These are phyloP conservation scores for Raphanus hybrid DNA, from an alignment of 441 rosid species.

Conservation along the genomic window DNA sequence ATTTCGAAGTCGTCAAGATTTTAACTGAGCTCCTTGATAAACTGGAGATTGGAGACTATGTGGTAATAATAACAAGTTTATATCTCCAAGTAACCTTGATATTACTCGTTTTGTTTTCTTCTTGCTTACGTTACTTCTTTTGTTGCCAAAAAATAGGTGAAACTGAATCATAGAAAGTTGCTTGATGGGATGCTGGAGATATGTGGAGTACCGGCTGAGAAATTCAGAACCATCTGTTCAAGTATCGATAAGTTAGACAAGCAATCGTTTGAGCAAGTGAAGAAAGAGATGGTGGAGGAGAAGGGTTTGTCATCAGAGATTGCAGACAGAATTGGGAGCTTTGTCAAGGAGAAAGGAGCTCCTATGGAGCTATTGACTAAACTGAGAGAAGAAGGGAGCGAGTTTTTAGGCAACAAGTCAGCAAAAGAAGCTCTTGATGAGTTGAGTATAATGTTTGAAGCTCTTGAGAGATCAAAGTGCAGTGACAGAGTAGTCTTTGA, in stretches of 20 bases:
- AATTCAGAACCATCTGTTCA: conserved; percentile 66
- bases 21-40: conserved; percentile 86
- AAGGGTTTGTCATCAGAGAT: conserved; percentile 73
- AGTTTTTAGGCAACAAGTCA: conserved; percentile 61
- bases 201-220: conserved; percentile 64
- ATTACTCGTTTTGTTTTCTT: no score
- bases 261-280: conserved; percentile 73
- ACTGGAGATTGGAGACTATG: conserved; percentile 82
- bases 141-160: conserved; percentile 20
- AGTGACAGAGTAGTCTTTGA: conserved; percentile 82
- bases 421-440: conserved; percentile 74
- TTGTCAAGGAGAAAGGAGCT: conserved; percentile 76
- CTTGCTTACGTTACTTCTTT: no score
- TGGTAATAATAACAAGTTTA: conserved; percentile 40
- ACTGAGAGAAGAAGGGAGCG: conserved; percentile 64
- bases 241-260: conserved; percentile 68
- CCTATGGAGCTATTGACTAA: conserved; percentile 66
- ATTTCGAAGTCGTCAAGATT: conserved; percentile 77
- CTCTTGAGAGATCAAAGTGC: conserved; percentile 76
- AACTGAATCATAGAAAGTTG: conserved; percentile 86
- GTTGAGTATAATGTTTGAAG: conserved; percentile 77
- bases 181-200: conserved; percentile 78
- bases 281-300: conserved; percentile 95
- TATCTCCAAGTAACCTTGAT: no score
- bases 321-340: conserved; percentile 76